Base-by-base conservation (phyloP, 2,329 filamentous ascomycete species). In the Venturiaceae sp. region DNA sequence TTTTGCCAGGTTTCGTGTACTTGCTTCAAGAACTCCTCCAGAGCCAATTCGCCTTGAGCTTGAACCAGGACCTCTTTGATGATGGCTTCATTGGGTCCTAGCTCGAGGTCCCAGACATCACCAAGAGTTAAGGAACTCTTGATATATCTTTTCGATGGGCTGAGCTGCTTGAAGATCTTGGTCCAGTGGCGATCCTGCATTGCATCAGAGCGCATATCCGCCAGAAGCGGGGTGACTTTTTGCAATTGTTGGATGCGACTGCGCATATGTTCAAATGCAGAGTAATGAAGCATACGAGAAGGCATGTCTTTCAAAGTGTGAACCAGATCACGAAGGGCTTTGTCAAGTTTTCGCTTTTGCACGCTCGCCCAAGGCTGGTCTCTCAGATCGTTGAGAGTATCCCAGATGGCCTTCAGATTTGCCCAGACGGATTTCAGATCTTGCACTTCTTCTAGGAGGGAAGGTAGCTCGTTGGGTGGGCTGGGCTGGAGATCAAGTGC, bases 261-360 rank as follows among this genome's bases (percentile, higher is more conserved):
- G 70, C 99, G 95, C 39, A 99, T 91, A 68, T 99, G 92, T 72
- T 99, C 95, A 69, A 99, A 99, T n/a, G 95, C 95, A 65, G 95
- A 92, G 72, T 99, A 99, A 69, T 99, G 95, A 61, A 95, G 86
- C 92, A 99, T 97, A 60, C 94, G 86, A 73, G 91, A 96, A 0
- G 95, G 94, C 94, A 99, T 97, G 62, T 97, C 92, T 75, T 96
- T 97, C 36, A 92, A 97, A 82, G 95, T 95, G 77, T 96, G 96
- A 71, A 97, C 90, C 57, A 97, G 81, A 53, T 87, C 86, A 68
- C 99, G 92, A 55, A 99, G 86, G 62, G 90, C 88, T 65, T 88
- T 83, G 37, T 94, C 85, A 60, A 99, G 84, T 75, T 97, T 99
- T 63, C 94, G 84, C 8, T 95, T 92, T 69, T 97, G 91, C 1